Percentiles rank a stretch among this genome's conserved stretches.
These are phyloP conservation scores for Phytopythium vexans DNA, from an alignment of 352 stramenopile species.

Conservation along the genomic window DNA sequence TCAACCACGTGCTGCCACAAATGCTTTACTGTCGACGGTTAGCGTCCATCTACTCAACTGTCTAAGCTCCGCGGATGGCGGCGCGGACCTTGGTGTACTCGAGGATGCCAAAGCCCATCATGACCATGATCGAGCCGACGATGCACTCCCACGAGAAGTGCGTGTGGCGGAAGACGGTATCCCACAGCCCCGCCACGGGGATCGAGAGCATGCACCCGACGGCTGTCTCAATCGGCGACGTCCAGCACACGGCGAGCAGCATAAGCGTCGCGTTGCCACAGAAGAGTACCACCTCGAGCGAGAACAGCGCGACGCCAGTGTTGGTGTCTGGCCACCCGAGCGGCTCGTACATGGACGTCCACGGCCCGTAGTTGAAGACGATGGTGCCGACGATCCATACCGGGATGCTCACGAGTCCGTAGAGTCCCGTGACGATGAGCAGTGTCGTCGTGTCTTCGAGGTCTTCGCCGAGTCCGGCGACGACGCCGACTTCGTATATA, in stretches of 20 bases:
- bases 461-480: conserved; percentile 15
- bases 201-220: conserved; percentile 39
- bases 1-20: too few species aligned
- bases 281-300: conserved; percentile 18
- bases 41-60: too few species aligned
- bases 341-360: conserved; percentile 25
- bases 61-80: background rate
- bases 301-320: conserved; percentile 9
- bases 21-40: too few species aligned
- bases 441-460: conserved; percentile 29
- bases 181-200: conserved; percentile 24
- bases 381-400: conserved; percentile 29
- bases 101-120: conserved; percentile 39
- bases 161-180: conserved; percentile 23
- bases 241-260: conserved; percentile 29
- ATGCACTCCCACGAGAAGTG: conserved; percentile 28
- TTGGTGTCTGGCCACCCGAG: conserved; percentile 22
- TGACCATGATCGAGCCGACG: conserved; percentile 24
- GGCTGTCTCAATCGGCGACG: conserved; percentile 31
- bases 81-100: conserved; percentile 13
- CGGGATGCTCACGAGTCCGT: conserved; percentile 27
- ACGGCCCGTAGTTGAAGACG: conserved; percentile 14
- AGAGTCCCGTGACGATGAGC: conserved; percentile 26
- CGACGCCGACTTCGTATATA: conserved; percentile 34
- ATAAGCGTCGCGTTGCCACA: conserved; percentile 21